Percentiles rank a stretch among this genome's conserved stretches.
These are phyloP conservation scores for Pestalotiopsis sp. DNA, from an alignment of 2,329 filamentous ascomycete genomes.

Conservation along the genomic window DNA sequence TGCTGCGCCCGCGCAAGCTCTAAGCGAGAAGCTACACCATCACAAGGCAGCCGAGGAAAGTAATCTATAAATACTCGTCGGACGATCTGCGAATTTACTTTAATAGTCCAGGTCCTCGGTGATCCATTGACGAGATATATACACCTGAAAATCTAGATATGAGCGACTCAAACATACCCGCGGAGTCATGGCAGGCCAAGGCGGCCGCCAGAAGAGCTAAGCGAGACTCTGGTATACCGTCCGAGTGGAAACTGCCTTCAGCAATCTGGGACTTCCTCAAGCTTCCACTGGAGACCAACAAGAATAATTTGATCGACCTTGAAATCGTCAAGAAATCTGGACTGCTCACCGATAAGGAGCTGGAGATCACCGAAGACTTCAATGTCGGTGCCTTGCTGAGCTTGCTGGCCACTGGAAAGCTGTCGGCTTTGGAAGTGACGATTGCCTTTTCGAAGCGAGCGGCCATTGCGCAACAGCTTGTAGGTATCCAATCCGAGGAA, in stretches of 20 bases:
- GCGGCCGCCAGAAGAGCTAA: background rate
- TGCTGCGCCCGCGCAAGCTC: too few species aligned
- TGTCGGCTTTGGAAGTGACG: constrained; percentile 28
- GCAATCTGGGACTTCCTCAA: background rate
- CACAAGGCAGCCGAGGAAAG: too few species aligned
- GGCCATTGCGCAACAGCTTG: constrained; percentile 30
- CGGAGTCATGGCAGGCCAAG: background rate
- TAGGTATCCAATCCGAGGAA: background rate
- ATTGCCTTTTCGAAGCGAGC: constrained; percentile 31
- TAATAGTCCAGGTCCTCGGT: too few species aligned
- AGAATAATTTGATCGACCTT: constrained; percentile 13
- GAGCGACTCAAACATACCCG: background rate
- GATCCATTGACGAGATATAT: too few species aligned
- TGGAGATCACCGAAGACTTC: constrained; percentile 24
- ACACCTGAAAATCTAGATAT: too few species aligned
- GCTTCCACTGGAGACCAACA: background rate
- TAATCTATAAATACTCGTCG: too few species aligned
- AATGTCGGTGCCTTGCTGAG: constrained; percentile 19
- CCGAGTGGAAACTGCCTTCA: background rate
- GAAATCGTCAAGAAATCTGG: constrained; percentile 16
- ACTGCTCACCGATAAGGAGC: constrained; percentile 22
- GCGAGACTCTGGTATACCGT: background rate
- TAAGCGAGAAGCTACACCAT: too few species aligned
- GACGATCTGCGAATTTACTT: too few species aligned
- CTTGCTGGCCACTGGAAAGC: constrained; percentile 18